A percentile compares a stretch with the other conserved stretches of the same genome.
phyloP scores from a whole-genome alignment of 2,329 filamentous ascomycete species.

The Penicillium olsonii region DNA sequence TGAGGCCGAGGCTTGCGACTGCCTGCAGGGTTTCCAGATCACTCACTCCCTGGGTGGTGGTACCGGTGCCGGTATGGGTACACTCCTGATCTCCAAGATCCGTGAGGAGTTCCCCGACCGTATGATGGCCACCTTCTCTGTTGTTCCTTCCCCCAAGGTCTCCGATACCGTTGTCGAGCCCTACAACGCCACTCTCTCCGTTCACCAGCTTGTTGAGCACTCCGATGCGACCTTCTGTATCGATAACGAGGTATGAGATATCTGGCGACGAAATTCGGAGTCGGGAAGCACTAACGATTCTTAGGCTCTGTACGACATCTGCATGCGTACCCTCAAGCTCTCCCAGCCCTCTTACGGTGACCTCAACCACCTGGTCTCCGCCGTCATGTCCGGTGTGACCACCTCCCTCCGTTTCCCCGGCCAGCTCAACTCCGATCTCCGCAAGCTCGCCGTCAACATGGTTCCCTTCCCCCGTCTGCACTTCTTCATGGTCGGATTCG shows the following conservation, averaged over 20 bases:
- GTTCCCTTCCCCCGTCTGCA: conserved; percentile 99
- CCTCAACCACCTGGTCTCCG: conserved; percentile 98
- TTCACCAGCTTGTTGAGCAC: conserved; percentile 99
- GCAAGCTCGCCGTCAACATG: conserved; percentile 99
- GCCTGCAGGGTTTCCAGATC: conserved; percentile 99
- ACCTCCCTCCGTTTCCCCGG: conserved; percentile 99
- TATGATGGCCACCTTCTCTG: conserved; percentile 99
- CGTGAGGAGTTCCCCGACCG: conserved; percentile 99
- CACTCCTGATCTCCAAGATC: conserved; percentile 99
- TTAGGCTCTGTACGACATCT: conserved; percentile 96
- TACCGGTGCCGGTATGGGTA: conserved; percentile 99
- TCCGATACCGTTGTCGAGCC: conserved; percentile 99
- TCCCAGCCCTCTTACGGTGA: conserved; percentile 98
- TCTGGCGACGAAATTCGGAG: background rate
- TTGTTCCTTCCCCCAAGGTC: conserved; percentile 98
- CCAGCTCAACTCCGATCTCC: conserved; percentile 99
- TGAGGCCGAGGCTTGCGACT: conserved; percentile 98
- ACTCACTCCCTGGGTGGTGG: conserved; percentile 99
- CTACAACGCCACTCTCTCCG: conserved; percentile 98
- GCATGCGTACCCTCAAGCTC: conserved; percentile 99
- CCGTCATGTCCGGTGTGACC: conserved; percentile 99
- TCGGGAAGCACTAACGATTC: conserved; percentile 15
- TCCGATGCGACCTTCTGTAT: conserved; percentile 99
- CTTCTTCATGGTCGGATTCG: conserved; percentile 99
- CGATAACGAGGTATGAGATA: conserved; percentile 77